These are phyloP conservation scores for Prosopis cineraria DNA, from an alignment of 306 rosid species.

Conservation along the genomic window DNA sequence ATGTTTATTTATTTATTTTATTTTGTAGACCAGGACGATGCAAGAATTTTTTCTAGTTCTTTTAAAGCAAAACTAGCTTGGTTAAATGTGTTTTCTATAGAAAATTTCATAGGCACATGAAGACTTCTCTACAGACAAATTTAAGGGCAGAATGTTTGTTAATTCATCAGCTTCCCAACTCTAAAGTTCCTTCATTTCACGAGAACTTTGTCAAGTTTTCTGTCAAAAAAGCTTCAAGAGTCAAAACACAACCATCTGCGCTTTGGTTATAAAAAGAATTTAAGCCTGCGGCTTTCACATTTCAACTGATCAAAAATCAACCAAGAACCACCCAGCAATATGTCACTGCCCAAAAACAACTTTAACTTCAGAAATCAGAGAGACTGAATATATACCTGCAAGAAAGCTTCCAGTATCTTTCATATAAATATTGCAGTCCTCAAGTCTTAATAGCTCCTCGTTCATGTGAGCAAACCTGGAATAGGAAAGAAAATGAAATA, in stretches of 20 bases:
- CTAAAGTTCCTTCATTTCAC: constrained; percentile 13
- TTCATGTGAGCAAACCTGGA: constrained; percentile 32
- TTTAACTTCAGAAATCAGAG: neutral
- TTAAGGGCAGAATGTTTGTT: constrained; percentile 17
- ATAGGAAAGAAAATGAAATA: neutral
- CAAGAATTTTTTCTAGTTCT: neutral
- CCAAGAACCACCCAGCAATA: neutral
- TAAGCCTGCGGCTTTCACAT: constrained; percentile 19
- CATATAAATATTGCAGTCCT: constrained; percentile 28
- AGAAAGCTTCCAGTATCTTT: constrained; percentile 10
- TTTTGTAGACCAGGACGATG: neutral
- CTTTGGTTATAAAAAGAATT: neutral
- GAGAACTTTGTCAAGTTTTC: too few relatives aligned
- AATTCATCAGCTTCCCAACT: constrained; percentile 20
- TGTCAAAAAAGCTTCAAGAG: too few relatives aligned
- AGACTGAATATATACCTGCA: constrained; percentile 37
- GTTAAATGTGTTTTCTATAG: neutral
- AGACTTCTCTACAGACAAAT: constrained; percentile 9
- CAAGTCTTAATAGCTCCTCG: constrained; percentile 27
- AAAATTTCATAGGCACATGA: neutral
- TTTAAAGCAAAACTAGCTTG: neutral
- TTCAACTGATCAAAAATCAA: constrained; percentile 9
- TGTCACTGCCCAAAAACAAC: constrained; percentile 1
- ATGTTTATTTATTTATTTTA: neutral
- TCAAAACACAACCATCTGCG: too few relatives aligned